Evolutionary conservation across 2,329 filamentous ascomycete genomes (phyloP), one percentile per base, ranked within the genome.

Genomic region (Fusarium pilosicola): DNA sequence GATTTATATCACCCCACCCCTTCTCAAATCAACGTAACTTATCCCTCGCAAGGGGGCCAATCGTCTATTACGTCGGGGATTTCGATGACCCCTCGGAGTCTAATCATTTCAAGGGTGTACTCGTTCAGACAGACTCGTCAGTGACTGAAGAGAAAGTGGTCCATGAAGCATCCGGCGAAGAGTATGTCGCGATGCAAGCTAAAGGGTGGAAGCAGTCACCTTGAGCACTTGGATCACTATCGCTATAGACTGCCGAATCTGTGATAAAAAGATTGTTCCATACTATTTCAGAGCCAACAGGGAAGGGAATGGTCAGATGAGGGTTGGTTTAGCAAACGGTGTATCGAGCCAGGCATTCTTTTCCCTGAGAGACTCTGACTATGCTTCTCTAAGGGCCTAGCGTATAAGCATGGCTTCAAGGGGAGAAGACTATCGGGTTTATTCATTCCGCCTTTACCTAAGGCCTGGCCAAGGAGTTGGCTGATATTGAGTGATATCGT

Each of bases 11-110:
- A 8, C 87, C 88, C 2, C 86, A 90, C 74, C 88, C 88, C 3
- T 86, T 87, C 74, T 87, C 88, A 1, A 86, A 86, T 71, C 87
- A 90, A 76, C 80, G 84, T 32, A 87, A 86, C 12, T 71, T 89
- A 45, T 83, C 86, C 5, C 79, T 91, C 14, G 87, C 85, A 10
- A 84, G 88, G 15, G 89, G 89, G 1, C 89, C 89, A 0, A 78
- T 91, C 26, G 81, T 91, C 15, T 91, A 91, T 79, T 91, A 88
- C 69, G 83, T 88, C 11, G 89, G 91, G 76, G 88, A 91, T 68
- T 75, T 83, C 12, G 89, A 91, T 73, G 89, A 91, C 64, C 41
- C 80, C 2, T 89, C 87, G 87, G 88, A 87, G 57, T 74, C 81
- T 4, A 84, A 89, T 72, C 88, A 90, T 77, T 89, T 89, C 81